Base-by-base conservation (phyloP, 2,329 filamentous ascomycete species). In the Coleophoma crateriformis region DNA sequence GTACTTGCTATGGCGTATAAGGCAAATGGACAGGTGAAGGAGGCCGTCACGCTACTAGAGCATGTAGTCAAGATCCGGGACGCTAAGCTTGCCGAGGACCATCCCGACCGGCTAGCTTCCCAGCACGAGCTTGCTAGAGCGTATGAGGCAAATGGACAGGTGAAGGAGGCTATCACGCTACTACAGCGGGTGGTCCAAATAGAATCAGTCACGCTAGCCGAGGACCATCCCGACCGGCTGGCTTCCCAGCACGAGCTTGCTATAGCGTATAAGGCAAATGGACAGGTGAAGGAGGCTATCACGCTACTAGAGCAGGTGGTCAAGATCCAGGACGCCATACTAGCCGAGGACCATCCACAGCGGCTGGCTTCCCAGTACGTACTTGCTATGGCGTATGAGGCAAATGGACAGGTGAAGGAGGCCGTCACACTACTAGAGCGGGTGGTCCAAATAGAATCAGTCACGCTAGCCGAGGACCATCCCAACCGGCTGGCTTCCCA, bases 231-330 rank as follows among this genome's bases (percentile, higher is more conserved):
- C 7, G 14, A 22, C 1, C 49, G 45, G 7, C 38, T 54, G 2
- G 7, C 33, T 1, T 49, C 46, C 32, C 45, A 54, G 43, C 32
- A 49, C 7, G 38, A 3, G 12, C 45, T 54, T 8, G 51, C 42
- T 32, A 4, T 1, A 1, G 15, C 35, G 15, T 38, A 38, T 38
- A 7, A 17, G 35, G 12, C 13, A 7, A 38, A 14, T 38, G 15
- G 15, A 13, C 35, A 38, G 35, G 13, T n/a, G 13, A 7, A 38
- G 12, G 35, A 38, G 15, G 35, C 35, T 38, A 7, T 38, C 13
- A 10, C 27, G 2, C 12, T 38, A 17, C 35, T 38, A 6, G 35
- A 38, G 15, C 7, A 38, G 11, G 15, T 38, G 14, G 7, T 38
- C 14, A 12, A 38, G 13, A n/a, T 14, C 15, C 4, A 38, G 6